Evolutionary conservation across 305 asterid species (phyloP).

Genomic region (Fraxinus baroniana): DNA sequence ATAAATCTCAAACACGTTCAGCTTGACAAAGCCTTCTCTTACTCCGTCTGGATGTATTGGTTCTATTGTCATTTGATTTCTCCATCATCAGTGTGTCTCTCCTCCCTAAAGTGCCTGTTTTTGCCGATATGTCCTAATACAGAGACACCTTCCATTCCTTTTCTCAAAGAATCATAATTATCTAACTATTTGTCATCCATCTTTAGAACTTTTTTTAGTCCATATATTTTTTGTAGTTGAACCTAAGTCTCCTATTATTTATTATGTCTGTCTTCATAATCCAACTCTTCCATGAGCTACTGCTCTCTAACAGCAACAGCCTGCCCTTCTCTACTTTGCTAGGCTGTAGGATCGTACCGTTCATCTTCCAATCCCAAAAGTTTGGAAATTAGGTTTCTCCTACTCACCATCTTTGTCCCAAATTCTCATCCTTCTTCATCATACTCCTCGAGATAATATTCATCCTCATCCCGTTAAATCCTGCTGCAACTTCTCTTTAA

Average conservation of each 20-base stretch:
- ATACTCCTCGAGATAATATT: conserved; percentile 62
- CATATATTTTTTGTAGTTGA: conserved; percentile 58
- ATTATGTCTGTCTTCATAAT: conserved; percentile 54
- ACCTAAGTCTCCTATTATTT: conserved; percentile 71
- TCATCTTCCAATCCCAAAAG: conserved; percentile 22
- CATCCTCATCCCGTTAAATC: conserved; percentile 60
- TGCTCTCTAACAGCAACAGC: conserved; percentile 45
- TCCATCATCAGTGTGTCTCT: background rate
- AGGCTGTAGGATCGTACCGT: conserved; percentile 24
- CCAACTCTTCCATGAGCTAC: conserved; percentile 68
- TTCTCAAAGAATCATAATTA: conserved; percentile 60
- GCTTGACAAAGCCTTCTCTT: conserved; percentile 53
- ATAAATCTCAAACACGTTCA: conserved; percentile 46
- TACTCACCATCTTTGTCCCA: conserved; percentile 22
- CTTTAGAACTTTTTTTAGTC: conserved; percentile 51
- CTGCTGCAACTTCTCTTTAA: conserved; percentile 76
- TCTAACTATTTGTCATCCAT: conserved; percentile 72
- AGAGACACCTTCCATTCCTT: conserved; percentile 79
- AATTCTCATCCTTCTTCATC: conserved; percentile 49
- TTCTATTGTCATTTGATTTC: background rate
- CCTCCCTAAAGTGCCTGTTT: conserved; percentile 27
- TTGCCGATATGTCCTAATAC: conserved; percentile 36
- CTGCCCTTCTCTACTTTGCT: conserved; percentile 49
- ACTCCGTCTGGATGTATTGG: conserved; percentile 36
- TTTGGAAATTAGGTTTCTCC: background rate